These are phyloP conservation scores for Colletotrichum sp. DNA, from an alignment of 2,329 filamentous ascomycete genomes.

Conservation along the genomic window DNA sequence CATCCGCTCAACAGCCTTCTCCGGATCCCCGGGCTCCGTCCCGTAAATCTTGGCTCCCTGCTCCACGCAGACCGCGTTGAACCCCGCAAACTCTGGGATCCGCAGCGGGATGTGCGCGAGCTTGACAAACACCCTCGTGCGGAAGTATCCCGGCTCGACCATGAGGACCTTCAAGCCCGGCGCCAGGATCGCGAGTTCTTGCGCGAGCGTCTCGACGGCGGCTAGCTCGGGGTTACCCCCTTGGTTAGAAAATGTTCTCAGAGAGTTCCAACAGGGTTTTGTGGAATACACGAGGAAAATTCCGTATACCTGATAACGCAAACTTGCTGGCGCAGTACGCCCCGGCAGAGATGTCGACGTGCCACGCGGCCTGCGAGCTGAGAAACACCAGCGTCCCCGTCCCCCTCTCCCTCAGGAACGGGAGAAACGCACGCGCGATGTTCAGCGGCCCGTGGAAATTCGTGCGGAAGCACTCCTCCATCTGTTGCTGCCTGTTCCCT, in stretches of 20 bases:
- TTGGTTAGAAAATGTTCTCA: neutral
- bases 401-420: constrained; percentile 31
- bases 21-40: constrained; percentile 51
- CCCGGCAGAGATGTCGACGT: constrained; percentile 31
- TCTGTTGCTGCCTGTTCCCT: neutral
- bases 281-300: too few species aligned
- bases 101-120: neutral
- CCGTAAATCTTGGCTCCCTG: neutral
- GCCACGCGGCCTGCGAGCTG: constrained; percentile 39
- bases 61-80: neutral
- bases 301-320: constrained; percentile 37
- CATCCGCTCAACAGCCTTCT: constrained; percentile 53
- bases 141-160: constrained; percentile 51
- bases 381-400: constrained; percentile 36
- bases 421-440: constrained; percentile 37
- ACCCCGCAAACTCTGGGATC: neutral
- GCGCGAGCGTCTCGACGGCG: constrained; percentile 34
- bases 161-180: constrained; percentile 39
- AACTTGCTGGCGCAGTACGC: constrained; percentile 36
- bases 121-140: constrained; percentile 31
- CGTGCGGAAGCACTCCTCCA: constrained; percentile 27
- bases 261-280: neutral
- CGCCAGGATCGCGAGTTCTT: constrained; percentile 26
- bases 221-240: constrained; percentile 12
- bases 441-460: constrained; percentile 44